Evolutionary conservation across 2,329 filamentous ascomycete species (phyloP), one percentile per base, ranked within the genome.

Genomic region (Sporothrix protearum): DNA sequence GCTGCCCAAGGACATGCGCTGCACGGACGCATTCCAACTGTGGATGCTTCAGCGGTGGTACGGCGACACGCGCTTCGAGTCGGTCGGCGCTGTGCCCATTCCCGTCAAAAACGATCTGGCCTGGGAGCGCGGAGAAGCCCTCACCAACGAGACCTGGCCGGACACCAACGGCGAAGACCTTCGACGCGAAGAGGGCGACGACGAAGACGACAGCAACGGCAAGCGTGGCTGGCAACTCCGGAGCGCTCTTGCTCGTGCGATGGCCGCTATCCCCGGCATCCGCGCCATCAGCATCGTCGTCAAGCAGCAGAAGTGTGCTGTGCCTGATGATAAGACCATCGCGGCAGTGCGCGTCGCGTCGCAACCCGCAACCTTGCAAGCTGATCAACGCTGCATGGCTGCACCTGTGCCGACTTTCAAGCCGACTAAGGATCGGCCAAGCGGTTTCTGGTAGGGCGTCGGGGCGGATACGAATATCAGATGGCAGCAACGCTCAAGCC

Each of bases 1-100:
- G 74, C 53, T 75, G 16, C 74, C 74, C 9, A 7, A 8, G 12
- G n/a, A 71, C 0, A 36, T 74, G 71, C 71, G 71, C 9, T 72
- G 64, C 66, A 75, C 73, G 9, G 49, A 57, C 0, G 51, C 45
- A 0, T 71, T 74, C 28, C 73, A 73, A n/a, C 57, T 30, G 0
- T 75, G 72, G 73, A 69, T 75, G 72, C 30, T 75, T 2, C 53
- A 25, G 19, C 69, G 71, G 1, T 75, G 73, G 73, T 74, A 74
- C 33, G 72, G 72, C 53, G 73, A 75, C 33, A 36, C 51, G 16
- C 70, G 73, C 0, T 75, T 74, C 19, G 73, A 73, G 53, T 70
- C 73, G 0, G 28, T 75, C 1, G 72, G 71, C 3, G 61, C 59
- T 0, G 47, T 53, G 9, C 73, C 73, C 3, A 30, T 57, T 19